Conservation (phyloP, 345 rosid genomes). For the Brassica juncea region DNA sequence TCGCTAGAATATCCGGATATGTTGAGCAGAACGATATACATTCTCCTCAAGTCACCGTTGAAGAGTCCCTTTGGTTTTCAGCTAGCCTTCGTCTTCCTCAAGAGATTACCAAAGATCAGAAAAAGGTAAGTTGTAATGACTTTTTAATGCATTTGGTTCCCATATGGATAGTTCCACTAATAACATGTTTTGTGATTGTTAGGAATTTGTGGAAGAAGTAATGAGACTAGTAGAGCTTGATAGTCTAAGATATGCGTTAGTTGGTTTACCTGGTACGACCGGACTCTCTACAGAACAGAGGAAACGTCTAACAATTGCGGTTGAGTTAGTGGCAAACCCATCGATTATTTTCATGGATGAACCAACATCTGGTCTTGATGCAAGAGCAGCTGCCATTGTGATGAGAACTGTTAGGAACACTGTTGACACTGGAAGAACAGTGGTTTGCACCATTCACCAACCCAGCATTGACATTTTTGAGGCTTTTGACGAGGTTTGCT, state of each 20-base stretch:
- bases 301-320: slow-evolving; percentile 90
- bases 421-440: slow-evolving; percentile 96
- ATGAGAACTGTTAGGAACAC: slow-evolving; percentile 95
- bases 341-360: slow-evolving; percentile 96
- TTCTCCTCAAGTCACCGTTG: slow-evolving; percentile 95
- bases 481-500: slow-evolving; percentile 87
- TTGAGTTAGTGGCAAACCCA: slow-evolving; percentile 96
- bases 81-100: slow-evolving; percentile 79
- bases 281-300: slow-evolving; percentile 96
- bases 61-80: slow-evolving; percentile 91
- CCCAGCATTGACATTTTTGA: slow-evolving; percentile 94
- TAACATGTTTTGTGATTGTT: not conserved
- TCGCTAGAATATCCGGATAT: slow-evolving; percentile 91
- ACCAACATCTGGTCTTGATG: slow-evolving; percentile 97
- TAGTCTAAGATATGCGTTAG: slow-evolving; percentile 64
- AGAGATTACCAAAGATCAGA: slow-evolving; percentile 66
- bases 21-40: slow-evolving; percentile 98
- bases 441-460: slow-evolving; percentile 93
- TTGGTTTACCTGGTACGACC: slow-evolving; percentile 80
- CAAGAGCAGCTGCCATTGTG: slow-evolving; percentile 92
- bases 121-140: slow-evolving; percentile 45
- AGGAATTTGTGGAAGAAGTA: slow-evolving; percentile 96
- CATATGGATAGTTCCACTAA: slow-evolving; percentile 11
- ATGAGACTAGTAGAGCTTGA: slow-evolving; percentile 91
- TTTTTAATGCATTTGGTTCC: slow-evolving; percentile 5